Conservation (phyloP, 805 yeast species). For the Wickerhamomyces pijperi region DNA sequence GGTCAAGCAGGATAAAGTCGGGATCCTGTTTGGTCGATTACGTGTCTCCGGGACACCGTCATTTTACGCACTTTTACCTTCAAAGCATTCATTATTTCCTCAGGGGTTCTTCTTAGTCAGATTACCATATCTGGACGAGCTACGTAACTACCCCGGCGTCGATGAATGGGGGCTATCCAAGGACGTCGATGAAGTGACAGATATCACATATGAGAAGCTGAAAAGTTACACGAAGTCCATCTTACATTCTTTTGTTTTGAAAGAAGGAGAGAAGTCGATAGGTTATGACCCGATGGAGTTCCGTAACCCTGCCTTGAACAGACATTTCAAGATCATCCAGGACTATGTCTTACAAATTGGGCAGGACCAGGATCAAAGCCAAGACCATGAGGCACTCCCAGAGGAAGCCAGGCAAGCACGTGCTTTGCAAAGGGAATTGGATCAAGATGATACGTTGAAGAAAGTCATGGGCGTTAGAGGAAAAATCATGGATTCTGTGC, state of each 20-base stretch:
- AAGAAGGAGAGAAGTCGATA: no score
- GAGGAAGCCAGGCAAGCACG: not conserved
- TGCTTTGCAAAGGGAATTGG: constrained; percentile 3
- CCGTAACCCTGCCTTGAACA: constrained; percentile 56
- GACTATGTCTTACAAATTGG: constrained; percentile 55
- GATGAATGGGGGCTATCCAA: constrained; percentile 1
- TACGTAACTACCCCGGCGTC: constrained; percentile 50
- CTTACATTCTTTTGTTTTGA: constrained; percentile 23
- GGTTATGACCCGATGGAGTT: constrained; percentile 41
- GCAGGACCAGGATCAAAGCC: constrained; percentile 4
- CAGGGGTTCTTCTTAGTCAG: constrained; percentile 64
- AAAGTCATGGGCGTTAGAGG: constrained; percentile 20
- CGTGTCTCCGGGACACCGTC: constrained; percentile 43
- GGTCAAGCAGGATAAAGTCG: constrained; percentile 38
- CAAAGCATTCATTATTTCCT: constrained; percentile 17
- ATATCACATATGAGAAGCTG: constrained; percentile 5
- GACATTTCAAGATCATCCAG: constrained; percentile 54
- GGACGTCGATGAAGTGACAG: constrained; percentile 2
- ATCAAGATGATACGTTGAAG: constrained; percentile 25
- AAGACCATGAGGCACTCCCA: no score
- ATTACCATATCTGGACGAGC: constrained; percentile 67
- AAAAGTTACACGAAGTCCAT: constrained; percentile 14
- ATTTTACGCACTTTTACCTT: constrained; percentile 50
- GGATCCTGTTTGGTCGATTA: constrained; percentile 62
- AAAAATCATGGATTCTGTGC: constrained; percentile 17